Conservation (phyloP, 176 grass and related monocot genomes). For the Secale cereale region DNA sequence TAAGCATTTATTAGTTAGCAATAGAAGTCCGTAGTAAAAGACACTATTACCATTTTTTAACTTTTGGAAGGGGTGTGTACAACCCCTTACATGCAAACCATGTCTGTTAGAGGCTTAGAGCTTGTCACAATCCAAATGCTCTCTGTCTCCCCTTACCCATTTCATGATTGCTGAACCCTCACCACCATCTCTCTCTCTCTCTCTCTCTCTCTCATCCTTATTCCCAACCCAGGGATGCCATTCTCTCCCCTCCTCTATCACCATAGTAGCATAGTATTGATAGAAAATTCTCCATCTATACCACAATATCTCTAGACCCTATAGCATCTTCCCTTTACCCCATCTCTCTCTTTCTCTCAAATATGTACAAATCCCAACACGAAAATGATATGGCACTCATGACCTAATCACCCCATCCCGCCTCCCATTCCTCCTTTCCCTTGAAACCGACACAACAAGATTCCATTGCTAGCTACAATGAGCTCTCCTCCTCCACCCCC, state of each 20-base stretch:
- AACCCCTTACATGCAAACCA: no score
- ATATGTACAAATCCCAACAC: slow-evolving; percentile 20
- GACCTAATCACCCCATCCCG: slow-evolving; percentile 56
- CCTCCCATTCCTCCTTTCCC: not conserved
- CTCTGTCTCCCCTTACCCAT: no score
- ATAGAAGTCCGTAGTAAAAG: no score
- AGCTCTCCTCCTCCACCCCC: not conserved
- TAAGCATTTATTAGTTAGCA: no score
- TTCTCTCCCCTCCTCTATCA: slow-evolving; percentile 19
- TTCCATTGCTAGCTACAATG: slow-evolving; percentile 17
- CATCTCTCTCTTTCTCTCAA: not conserved
- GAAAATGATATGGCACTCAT: slow-evolving; percentile 81
- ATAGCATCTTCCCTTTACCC: not conserved
- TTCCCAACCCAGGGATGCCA: slow-evolving; percentile 13
- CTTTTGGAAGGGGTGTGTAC: no score
- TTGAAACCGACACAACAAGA: slow-evolving; percentile 11
- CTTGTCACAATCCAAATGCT: no score
- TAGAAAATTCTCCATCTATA: slow-evolving; percentile 5
- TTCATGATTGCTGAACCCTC: no score
- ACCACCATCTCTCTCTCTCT: not conserved
- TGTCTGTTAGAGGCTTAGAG: no score
- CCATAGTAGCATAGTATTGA: not conserved
- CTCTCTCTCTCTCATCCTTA: slow-evolving; percentile 41
- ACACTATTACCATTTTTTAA: no score
- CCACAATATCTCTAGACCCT: slow-evolving; percentile 33